Percentiles rank a stretch among this genome's conserved stretches.
Evolutionary conservation across 2,329 filamentous ascomycete species (phyloP).

Genomic region (Canariomyces notabilis): DNA sequence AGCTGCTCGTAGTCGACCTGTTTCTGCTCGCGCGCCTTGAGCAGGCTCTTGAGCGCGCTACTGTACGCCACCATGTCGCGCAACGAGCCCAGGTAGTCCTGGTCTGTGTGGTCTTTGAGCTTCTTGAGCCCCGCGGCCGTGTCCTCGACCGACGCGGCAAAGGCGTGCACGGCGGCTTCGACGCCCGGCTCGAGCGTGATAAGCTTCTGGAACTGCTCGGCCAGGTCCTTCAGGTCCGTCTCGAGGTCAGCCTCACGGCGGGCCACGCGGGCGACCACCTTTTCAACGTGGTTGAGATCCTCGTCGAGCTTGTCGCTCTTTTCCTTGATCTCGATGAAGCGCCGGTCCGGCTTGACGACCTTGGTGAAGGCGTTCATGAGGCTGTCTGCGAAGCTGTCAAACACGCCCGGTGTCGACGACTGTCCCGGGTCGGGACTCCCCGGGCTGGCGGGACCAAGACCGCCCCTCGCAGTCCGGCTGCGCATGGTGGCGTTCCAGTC

Average conservation of each 20-base stretch:
- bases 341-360: constrained; percentile 87
- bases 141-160: constrained; percentile 80
- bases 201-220: constrained; percentile 91
- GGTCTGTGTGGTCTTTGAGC: constrained; percentile 89
- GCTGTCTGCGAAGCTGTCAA: constrained; percentile 92
- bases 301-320: constrained; percentile 91
- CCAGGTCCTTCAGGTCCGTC: constrained; percentile 80
- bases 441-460: constrained; percentile 28
- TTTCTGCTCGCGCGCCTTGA: constrained; percentile 94
- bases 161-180: constrained; percentile 74
- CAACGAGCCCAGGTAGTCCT: constrained; percentile 88
- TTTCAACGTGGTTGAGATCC: constrained; percentile 87
- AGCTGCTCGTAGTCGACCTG: constrained; percentile 96
- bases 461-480: constrained; percentile 59
- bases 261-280: constrained; percentile 87
- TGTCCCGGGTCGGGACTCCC: constrained; percentile 32
- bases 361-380: constrained; percentile 98
- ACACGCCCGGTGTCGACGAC: constrained; percentile 60
- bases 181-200: constrained; percentile 84
- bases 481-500: constrained; percentile 98
- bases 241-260: constrained; percentile 85
- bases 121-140: constrained; percentile 70
- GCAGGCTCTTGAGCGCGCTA: constrained; percentile 74
- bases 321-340: constrained; percentile 91
- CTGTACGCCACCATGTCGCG: constrained; percentile 96